Conservation (phyloP, 371 early-diverging fungal genomes). For the Mucor plumbeus region DNA sequence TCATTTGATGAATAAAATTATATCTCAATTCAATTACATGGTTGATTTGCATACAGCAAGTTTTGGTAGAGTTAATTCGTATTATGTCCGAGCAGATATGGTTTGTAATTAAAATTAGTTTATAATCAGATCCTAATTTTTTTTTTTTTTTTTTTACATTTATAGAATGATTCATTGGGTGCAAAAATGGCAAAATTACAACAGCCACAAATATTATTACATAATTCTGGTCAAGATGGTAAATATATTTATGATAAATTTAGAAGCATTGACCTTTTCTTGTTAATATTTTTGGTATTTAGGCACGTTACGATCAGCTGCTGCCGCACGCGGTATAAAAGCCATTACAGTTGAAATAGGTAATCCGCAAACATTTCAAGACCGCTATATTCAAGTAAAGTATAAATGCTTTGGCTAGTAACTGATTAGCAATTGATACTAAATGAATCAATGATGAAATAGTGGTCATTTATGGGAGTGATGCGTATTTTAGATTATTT, state of each 20-base stretch:
- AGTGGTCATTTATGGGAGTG: conserved; percentile 40
- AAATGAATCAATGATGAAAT: background rate
- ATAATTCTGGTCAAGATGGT: conserved; percentile 50
- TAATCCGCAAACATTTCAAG: conserved; percentile 77
- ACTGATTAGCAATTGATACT: too few relatives aligned
- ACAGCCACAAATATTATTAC: conserved; percentile 79
- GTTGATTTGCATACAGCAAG: conserved; percentile 91
- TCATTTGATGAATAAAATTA: conserved; percentile 78
- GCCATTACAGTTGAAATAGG: conserved; percentile 91
- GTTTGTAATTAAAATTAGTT: background rate
- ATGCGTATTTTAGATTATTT: conserved; percentile 42
- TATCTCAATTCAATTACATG: conserved; percentile 80
- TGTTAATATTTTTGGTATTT: conserved; percentile 8
- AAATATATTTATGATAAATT: background rate
- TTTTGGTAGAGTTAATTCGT: conserved; percentile 84
- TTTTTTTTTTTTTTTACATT: too few relatives aligned
- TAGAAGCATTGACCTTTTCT: background rate
- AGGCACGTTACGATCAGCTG: conserved; percentile 86
- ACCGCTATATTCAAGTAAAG: conserved; percentile 68
- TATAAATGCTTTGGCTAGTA: background rate
- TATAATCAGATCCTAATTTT: background rate
- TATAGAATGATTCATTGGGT: conserved; percentile 68
- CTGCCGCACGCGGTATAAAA: conserved; percentile 77
- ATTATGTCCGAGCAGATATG: conserved; percentile 89
- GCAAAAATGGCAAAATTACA: conserved; percentile 83